These are phyloP conservation scores for Pyrenula massariospora DNA, from an alignment of 495 filamentous ascomycete species.

Conservation along the genomic window DNA sequence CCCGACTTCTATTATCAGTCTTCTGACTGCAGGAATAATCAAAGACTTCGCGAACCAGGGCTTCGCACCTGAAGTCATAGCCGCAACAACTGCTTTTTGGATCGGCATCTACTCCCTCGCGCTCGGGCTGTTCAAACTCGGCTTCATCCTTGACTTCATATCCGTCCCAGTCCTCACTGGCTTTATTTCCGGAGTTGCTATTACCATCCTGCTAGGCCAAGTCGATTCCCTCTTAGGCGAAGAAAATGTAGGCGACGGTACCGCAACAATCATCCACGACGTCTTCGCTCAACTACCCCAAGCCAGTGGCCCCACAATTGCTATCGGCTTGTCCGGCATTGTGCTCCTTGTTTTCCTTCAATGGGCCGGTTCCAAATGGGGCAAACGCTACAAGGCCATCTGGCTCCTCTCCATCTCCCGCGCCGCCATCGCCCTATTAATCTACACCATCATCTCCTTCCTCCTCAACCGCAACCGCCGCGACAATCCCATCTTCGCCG, in stretches of 20 bases:
- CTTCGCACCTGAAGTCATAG: constrained; percentile 28
- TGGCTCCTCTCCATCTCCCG: constrained; percentile 31
- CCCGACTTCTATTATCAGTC: constrained; percentile 38
- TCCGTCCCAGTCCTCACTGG: constrained; percentile 36
- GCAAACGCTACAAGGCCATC: constrained; percentile 26
- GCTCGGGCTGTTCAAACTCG: constrained; percentile 36
- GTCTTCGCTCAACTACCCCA: constrained; percentile 25
- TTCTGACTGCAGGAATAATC: constrained; percentile 37
- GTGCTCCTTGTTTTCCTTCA: constrained; percentile 29
- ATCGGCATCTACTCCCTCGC: constrained; percentile 37
- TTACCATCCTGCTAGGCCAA: constrained; percentile 36
- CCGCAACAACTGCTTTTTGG: constrained; percentile 36
- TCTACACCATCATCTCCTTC: constrained; percentile 35
- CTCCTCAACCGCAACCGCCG: constrained; percentile 30
- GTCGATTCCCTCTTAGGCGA: constrained; percentile 32
- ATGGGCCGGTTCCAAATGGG: constrained; percentile 32
- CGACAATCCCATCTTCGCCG: constrained; percentile 19
- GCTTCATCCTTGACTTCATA: constrained; percentile 39
- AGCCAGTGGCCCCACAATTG: constrained; percentile 29
- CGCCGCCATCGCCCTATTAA: constrained; percentile 30
- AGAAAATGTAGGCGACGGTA: constrained; percentile 19
- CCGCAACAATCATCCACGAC: constrained; percentile 27
- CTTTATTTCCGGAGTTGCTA: constrained; percentile 37
- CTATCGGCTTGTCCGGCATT: constrained; percentile 32
- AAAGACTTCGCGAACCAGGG: constrained; percentile 21